Evolutionary conservation across 2,329 filamentous ascomycete genomes (phyloP), one percentile per base, ranked within the genome.

Genomic region (Colletotrichum sp.): DNA sequence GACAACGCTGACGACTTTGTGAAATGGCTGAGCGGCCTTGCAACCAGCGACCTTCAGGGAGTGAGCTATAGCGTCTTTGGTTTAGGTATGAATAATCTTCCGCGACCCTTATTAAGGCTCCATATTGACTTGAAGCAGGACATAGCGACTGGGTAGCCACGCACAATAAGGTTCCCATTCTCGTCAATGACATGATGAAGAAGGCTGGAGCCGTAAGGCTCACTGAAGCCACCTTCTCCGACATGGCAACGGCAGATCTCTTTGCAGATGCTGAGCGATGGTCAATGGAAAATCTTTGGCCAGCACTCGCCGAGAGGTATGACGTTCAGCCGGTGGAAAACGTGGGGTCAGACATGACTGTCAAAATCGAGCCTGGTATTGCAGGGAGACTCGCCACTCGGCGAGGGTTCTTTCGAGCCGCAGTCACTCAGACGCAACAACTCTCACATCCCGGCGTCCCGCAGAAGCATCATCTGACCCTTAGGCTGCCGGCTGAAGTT

Each of bases 1-100:
- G 93, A 95, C 76, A 95, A 96, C 76, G 94, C 94, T 0, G 88
- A 86, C 0, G 88, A 91, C 65, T 96, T 96, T 79, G 89, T 93
- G 28, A 85, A 88, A 21, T 96, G 94, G 94, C 82, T 95, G 8
- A 87, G 91, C 77, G 85, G 80, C 15, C 84, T 90, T 13, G 18
- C 26, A 0, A 85, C 89, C 71, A 87, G 84, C 10, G 78, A 83
- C 1, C 84, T 94, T 26, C 84, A 90, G 10, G 89, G 87, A 9
- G 89, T 93, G 1, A 85, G 89, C 3, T 96, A 93, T 80, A 89
- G 93, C 2, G 91, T 95, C 5, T 96, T 94, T 81, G 94, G 93
- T 2, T 93, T 55, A 21, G 66, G 66, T 65, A 24, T 38, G 61
- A 16, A 1, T 24, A 21, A 4, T 16, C 36, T 34, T 21, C 24